Evolutionary conservation across 352 stramenopile genomes (phyloP), one percentile per base, ranked within the genome.

Genomic region (Blastocystis sp.): DNA sequence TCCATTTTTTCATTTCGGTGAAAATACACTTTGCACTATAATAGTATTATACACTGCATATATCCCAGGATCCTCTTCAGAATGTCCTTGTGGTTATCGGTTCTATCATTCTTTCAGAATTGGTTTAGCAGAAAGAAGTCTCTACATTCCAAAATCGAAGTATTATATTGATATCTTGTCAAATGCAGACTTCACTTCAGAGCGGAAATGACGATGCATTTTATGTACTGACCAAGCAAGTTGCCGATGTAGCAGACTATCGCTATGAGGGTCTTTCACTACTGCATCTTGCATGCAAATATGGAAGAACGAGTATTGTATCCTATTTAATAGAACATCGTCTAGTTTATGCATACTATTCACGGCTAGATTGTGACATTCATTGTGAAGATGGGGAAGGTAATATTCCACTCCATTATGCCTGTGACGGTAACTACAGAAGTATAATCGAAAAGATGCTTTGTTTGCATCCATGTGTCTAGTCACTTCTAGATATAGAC

Each of bases 351-450:
- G 16, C n/a, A n/a, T 41, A 34, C 2, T 34, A 3, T 13, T 68
- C 8, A 85, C 13, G 3, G 34, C 43, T 34, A 85, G 73, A 85
- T 18, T 85, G 73, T 68, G 47, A 85, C 34, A 13, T 65, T 37
- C 41, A 5, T 39, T 50, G 20, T 26, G 73, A 85, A 30, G 73
- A 85, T 45, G 18, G 4, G 18, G 56, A 85, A 11, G 73, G 73
- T 9, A 85, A 85, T 55, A 68, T 53, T 65, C 73, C 73, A 5
- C 34, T 85, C 34, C 73, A 85, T 45, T 85, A 85, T 65, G 73
- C 73, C 2, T 85, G 73, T 24, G 16, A 66, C 11, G 26, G 73
- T 24, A 69, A 68, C 26, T 68, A 16, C 16, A 54, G 26, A 26
- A 55, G 68, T 66, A 66, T 50, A n/a, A 85, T 85, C 41, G 20